Conservation (phyloP, 148 eudicot species). For the Rhododendron ferrugineum region DNA sequence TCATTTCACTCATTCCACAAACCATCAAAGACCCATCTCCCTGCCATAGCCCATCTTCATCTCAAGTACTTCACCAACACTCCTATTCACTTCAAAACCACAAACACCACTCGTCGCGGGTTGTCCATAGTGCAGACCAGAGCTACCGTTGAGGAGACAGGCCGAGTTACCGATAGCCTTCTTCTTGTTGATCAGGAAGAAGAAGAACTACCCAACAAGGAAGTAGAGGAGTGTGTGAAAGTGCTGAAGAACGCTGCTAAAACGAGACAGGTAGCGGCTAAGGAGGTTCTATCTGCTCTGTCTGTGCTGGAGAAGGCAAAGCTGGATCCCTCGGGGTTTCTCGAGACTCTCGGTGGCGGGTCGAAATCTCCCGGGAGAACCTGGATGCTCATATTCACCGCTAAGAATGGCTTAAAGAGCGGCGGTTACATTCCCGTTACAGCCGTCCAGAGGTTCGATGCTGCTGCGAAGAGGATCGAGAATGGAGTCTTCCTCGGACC, state of each 20-base stretch:
- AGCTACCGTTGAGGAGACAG: constrained; percentile 26
- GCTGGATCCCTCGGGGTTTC: constrained; percentile 63
- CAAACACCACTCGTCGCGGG: neutral
- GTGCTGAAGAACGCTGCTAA: constrained; percentile 78
- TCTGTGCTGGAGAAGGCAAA: constrained; percentile 78
- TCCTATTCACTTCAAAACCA: constrained; percentile 3
- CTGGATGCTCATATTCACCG: constrained; percentile 96
- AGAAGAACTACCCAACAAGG: constrained; percentile 34
- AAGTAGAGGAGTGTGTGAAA: constrained; percentile 58
- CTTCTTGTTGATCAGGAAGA: constrained; percentile 27
- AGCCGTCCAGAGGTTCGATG: neutral
- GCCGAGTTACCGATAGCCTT: constrained; percentile 14
- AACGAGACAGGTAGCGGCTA: constrained; percentile 57
- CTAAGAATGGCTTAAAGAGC: constrained; percentile 16
- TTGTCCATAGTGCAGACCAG: constrained; percentile 11
- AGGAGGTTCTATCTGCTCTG: constrained; percentile 57
- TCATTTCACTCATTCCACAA: constrained; percentile 5
- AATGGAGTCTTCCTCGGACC: constrained; percentile 86
- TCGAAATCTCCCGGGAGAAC: constrained; percentile 81
- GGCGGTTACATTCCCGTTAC: too few relatives aligned
- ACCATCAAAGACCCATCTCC: constrained; percentile 13
- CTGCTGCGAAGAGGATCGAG: constrained; percentile 54
- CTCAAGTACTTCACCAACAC: neutral
- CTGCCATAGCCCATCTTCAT: constrained; percentile 9
- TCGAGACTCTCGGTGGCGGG: constrained; percentile 74